These are phyloP conservation scores for Colletotrichum sp. DNA, from an alignment of 2,329 filamentous ascomycete species.

Conservation along the genomic window DNA sequence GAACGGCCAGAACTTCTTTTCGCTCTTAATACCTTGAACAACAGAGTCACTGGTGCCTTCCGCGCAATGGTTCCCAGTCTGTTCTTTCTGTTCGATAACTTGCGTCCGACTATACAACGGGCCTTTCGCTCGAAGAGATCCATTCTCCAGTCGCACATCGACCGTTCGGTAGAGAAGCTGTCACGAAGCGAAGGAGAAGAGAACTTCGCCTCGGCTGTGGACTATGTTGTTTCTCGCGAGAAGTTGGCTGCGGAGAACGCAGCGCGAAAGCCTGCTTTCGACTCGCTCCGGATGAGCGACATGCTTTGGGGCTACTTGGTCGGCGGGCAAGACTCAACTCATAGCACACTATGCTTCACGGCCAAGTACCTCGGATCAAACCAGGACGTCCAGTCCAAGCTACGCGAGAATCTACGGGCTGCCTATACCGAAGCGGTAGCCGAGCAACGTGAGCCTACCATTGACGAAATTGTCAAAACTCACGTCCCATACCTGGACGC, in stretches of 20 bases:
- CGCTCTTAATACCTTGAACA: not conserved
- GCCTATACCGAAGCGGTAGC: not conserved
- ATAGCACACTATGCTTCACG: conserved; percentile 25
- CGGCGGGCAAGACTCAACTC: conserved; percentile 28
- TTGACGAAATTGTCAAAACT: not conserved
- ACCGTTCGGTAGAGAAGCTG: not conserved
- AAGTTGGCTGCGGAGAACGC: not conserved
- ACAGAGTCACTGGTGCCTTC: not conserved
- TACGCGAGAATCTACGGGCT: not conserved
- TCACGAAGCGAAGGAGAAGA: not conserved
- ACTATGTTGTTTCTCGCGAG: not conserved
- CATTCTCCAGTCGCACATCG: not conserved
- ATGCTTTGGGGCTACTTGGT: conserved; percentile 24
- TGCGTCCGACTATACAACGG: not conserved
- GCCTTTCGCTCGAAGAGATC: not conserved
- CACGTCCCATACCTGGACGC: not conserved
- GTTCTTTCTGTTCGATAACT: not conserved
- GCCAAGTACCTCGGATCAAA: conserved; percentile 28
- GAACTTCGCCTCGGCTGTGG: not conserved
- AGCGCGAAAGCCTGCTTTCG: not conserved
- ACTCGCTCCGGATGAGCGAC: not conserved
- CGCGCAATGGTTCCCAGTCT: not conserved
- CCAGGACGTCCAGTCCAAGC: not conserved
- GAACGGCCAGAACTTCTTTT: not conserved
- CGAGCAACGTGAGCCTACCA: not conserved